Conservation (phyloP, 306 rosid species). For the Fragaria nilgerrensis region DNA sequence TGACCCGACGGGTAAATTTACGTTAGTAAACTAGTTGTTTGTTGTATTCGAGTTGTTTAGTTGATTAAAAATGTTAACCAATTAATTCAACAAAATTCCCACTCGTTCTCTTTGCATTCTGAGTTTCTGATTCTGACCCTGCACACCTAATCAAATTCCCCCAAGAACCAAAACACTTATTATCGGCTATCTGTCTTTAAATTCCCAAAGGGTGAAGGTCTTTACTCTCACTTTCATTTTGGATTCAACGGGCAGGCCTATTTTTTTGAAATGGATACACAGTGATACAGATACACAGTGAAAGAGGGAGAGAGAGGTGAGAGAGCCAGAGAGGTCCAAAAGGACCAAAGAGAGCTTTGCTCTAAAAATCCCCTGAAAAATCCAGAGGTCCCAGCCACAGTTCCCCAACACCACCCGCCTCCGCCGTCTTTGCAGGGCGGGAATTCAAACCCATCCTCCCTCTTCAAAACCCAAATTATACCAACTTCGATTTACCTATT, state of each 20-base stretch:
- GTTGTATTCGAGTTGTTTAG: too few relatives aligned
- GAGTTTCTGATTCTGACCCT: too few relatives aligned
- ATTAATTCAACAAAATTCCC: too few relatives aligned
- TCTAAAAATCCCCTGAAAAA: slow-evolving; percentile 35
- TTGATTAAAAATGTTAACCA: too few relatives aligned
- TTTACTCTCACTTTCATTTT: slow-evolving; percentile 1
- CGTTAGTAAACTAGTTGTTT: too few relatives aligned
- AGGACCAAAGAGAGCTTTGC: background rate
- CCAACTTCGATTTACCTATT: background rate
- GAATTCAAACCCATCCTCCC: slow-evolving; percentile 13
- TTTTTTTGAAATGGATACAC: too few relatives aligned
- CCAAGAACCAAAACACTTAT: background rate
- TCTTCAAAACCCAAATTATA: background rate
- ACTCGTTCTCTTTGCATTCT: too few relatives aligned
- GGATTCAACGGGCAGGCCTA: background rate
- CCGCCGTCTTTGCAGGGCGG: slow-evolving; percentile 41
- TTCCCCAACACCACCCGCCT: background rate
- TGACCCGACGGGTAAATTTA: too few relatives aligned
- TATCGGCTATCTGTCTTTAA: background rate
- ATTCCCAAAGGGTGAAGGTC: background rate
- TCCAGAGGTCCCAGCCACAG: slow-evolving; percentile 26
- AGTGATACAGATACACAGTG: too few relatives aligned
- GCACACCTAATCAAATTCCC: background rate
- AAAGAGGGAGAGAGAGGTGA: too few relatives aligned
- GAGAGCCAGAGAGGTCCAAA: background rate